Conservation (phyloP, 2,329 filamentous ascomycete genomes). For the Cladosporium sp. region DNA sequence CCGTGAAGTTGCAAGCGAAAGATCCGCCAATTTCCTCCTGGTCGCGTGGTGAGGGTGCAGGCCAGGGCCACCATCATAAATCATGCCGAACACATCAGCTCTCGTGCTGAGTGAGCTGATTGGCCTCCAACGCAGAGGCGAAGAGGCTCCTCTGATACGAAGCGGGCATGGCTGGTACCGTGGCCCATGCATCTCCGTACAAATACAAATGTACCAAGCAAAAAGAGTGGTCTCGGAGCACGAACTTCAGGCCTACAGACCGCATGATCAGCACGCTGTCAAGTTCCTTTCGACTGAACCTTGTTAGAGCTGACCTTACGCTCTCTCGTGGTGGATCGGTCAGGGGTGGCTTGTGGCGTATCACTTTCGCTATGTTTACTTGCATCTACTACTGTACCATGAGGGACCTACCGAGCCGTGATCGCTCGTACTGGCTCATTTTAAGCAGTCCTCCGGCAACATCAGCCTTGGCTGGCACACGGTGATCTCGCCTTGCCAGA, state of each 20-base stretch:
- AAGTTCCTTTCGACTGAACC: constrained; percentile 5
- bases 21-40: neutral
- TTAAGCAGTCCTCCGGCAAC: neutral
- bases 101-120: neutral
- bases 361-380: neutral
- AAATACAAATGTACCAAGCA: neutral
- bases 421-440: constrained; percentile 1
- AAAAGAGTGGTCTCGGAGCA: neutral
- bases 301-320: neutral
- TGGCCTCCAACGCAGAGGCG: neutral
- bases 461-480: constrained; percentile 1
- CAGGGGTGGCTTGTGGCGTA: constrained; percentile 1
- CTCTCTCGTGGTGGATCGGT: neutral
- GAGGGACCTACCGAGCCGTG: constrained; percentile 10
- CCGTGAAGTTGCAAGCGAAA: neutral
- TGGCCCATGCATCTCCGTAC: neutral
- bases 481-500: constrained; percentile 5
- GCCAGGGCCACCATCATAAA: neutral
- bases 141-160: constrained; percentile 1
- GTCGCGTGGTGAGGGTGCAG: neutral
- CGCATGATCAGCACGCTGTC: constrained; percentile 14
- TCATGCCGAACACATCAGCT: neutral
- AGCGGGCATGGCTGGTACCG: neutral
- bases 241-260: neutral
- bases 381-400: neutral